These are phyloP conservation scores for Penicillium paxilli DNA, from an alignment of 495 filamentous ascomycete genomes.

Conservation along the genomic window DNA sequence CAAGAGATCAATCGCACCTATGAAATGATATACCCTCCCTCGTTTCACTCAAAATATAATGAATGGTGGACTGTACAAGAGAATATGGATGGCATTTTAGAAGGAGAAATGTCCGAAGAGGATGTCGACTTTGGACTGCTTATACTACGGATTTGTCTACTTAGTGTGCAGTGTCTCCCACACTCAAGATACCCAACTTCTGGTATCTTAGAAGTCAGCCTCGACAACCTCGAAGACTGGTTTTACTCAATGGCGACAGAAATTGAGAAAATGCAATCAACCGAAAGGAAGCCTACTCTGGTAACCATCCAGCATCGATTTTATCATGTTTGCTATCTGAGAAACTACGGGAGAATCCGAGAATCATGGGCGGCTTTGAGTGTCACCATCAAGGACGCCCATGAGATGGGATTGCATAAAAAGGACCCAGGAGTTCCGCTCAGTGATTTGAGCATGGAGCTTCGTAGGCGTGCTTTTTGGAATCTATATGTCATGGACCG, in stretches of 20 bases:
- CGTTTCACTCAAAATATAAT: conserved; percentile 15
- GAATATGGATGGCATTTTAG: background rate
- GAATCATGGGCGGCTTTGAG: conserved; percentile 16
- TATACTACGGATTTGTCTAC: conserved; percentile 18
- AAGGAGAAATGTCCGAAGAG: conserved; percentile 5
- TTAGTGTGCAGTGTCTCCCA: conserved; percentile 18
- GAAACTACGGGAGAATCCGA: conserved; percentile 13
- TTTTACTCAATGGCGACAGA: conserved; percentile 13
- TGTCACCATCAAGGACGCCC: conserved; percentile 17
- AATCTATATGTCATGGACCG: conserved; percentile 19
- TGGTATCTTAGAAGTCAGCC: conserved; percentile 5
- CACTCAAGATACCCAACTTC: conserved; percentile 15
- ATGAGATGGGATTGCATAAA: conserved; percentile 17
- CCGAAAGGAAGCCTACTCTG: conserved; percentile 6
- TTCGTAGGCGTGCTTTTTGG: conserved; percentile 19
- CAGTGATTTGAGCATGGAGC: conserved; percentile 18
- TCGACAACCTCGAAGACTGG: conserved; percentile 10
- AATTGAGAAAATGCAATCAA: conserved; percentile 6
- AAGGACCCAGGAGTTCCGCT: conserved; percentile 10
- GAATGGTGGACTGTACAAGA: conserved; percentile 17
- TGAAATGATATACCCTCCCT: conserved; percentile 10
- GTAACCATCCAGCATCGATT: conserved; percentile 17
- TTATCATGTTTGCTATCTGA: conserved; percentile 15
- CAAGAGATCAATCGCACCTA: conserved; percentile 16
- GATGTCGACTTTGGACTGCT: conserved; percentile 20